Conservation (phyloP, 2,329 filamentous ascomycete species). For the Paradendryphiella salina region DNA sequence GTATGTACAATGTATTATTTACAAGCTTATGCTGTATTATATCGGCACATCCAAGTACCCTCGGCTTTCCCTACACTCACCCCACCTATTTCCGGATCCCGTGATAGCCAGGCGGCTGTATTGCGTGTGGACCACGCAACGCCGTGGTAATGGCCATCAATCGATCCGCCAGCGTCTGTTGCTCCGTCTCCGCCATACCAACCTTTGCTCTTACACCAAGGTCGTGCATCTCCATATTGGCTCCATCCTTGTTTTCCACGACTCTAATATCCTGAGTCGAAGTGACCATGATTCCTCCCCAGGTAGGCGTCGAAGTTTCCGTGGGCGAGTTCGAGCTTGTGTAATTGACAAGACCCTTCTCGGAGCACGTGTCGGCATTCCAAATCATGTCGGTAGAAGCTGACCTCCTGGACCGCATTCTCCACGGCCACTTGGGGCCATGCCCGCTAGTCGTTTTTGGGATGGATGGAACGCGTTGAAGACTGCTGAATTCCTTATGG, state of each 20-base stretch:
- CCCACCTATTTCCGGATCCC: slow-evolving; percentile 12
- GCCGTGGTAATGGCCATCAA: slow-evolving; percentile 39
- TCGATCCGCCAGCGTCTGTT: slow-evolving; percentile 48
- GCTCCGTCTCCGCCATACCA: slow-evolving; percentile 45
- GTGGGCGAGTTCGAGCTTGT: slow-evolving; percentile 4
- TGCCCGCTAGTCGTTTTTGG: slow-evolving; percentile 6
- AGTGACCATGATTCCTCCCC: slow-evolving; percentile 48
- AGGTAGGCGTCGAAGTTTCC: slow-evolving; percentile 24
- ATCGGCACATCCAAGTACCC: too few relatives aligned
- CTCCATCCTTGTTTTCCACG: slow-evolving; percentile 28
- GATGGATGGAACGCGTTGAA: slow-evolving; percentile 30
- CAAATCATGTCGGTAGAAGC: slow-evolving; percentile 17
- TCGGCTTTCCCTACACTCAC: too few relatives aligned
- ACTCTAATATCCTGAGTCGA: slow-evolving; percentile 44
- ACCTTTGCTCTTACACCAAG: slow-evolving; percentile 41
- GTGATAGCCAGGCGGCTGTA: slow-evolving; percentile 14
- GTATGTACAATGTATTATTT: too few relatives aligned
- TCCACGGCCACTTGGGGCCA: slow-evolving; percentile 21
- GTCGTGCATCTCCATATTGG: slow-evolving; percentile 36
- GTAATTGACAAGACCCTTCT: slow-evolving; percentile 34
- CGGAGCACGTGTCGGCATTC: slow-evolving; percentile 35
- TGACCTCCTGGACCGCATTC: slow-evolving; percentile 15
- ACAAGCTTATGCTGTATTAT: neutral
- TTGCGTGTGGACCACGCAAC: slow-evolving; percentile 33
- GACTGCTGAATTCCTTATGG: slow-evolving; percentile 52